Base-by-base conservation (phyloP, 31 red algal species). In the Odonthalia washingtoniensis region DNA sequence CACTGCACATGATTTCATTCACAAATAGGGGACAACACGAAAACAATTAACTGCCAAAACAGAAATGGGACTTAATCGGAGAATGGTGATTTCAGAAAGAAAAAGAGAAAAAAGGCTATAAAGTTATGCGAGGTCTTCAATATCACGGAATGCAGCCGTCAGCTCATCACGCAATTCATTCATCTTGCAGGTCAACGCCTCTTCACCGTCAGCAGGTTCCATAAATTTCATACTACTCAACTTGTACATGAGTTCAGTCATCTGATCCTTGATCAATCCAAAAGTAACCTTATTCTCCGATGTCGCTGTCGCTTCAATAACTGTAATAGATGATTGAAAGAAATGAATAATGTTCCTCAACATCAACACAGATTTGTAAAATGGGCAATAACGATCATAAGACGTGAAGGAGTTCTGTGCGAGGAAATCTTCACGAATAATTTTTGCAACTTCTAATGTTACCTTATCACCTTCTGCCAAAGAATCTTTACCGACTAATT, bases 391-490 rank as follows among this genome's bases (percentile, higher is more conserved):
- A 4, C 94, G 91, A 86, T 99, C 97, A 60, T 96, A 99, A 1
- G 87, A 46, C 24, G 97, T 99, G 90, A 96, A 99, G 21, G 94
- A 96, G 80, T 99, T 99, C 85, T 99, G 97, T 1, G 95, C 94
- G 32, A 99, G 89, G 77, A 95, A 99, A 82, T 99, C 97, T 75
- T 99, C 97, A 45, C 97, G 95, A 69, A 99, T 91, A 65, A 97
- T 95, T 78, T 95, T 99, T 0, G 97, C 97, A 53, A 82, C 89
- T 75, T 96, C 97, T 43, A 99, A 85, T 0, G 95, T 96, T 3
- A 96, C 87, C 89, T 99, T 99, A 81, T 99, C 97, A 46, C 75
- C 86, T 69, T 99, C 97, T 12, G 97, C 97, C 3, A 99, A 79
- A 0, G 97, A 96, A 86, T 99, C 97, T 80, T 92, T 96, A 79